Conservation (phyloP, 352 stramenopile species). For the Globisporangium iwayamae region DNA sequence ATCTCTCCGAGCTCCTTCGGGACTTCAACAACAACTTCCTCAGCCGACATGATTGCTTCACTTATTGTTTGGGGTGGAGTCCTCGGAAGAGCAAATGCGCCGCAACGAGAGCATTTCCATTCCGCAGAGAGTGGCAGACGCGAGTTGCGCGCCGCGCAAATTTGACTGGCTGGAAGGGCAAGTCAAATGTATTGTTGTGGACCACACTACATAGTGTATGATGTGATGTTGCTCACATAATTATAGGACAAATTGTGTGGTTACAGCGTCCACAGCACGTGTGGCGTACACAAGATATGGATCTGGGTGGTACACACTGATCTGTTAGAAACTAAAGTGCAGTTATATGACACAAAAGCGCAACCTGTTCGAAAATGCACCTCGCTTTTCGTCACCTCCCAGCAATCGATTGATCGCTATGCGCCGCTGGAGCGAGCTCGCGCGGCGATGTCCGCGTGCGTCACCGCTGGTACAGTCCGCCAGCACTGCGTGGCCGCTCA, state of each 20-base stretch:
- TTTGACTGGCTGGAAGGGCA: conserved; percentile 41
- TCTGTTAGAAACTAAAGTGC: too few species aligned
- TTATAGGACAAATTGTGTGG: not conserved
- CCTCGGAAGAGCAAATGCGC: conserved; percentile 48
- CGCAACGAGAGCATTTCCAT: not conserved
- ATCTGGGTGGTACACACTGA: not conserved
- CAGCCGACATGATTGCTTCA: conserved; percentile 82
- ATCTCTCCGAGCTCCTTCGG: conserved; percentile 95
- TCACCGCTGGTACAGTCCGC: not conserved
- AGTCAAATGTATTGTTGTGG: not conserved
- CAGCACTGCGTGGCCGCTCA: not conserved
- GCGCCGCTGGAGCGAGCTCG: conserved; percentile 11
- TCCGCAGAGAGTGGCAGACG: not conserved
- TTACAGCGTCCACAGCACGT: not conserved
- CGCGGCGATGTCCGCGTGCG: not conserved
- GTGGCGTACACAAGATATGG: conserved; percentile 5
- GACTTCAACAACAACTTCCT: conserved; percentile 92
- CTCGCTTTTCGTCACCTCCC: not conserved
- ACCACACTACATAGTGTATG: not conserved
- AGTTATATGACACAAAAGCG: not conserved
- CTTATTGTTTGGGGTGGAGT: conserved; percentile 36
- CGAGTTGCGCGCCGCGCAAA: conserved; percentile 6
- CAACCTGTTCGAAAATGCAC: not conserved
- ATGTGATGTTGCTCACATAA: not conserved
- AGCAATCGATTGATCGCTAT: conserved; percentile 3